These are phyloP conservation scores for Aphanocladium album DNA, from an alignment of 2,329 filamentous ascomycete species.

Conservation along the genomic window DNA sequence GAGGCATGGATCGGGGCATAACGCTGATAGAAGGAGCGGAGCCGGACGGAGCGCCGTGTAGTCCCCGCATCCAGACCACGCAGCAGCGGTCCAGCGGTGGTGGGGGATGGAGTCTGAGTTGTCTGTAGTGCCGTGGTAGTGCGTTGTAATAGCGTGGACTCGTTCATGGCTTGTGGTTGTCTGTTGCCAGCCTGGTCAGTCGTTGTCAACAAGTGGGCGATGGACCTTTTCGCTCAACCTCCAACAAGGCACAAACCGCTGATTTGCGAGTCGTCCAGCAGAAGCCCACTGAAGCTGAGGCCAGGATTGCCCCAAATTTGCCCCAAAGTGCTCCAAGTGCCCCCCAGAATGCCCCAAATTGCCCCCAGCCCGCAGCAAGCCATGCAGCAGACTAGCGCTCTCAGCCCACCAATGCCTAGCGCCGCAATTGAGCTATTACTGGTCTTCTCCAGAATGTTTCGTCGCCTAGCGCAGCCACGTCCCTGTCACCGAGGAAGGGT, in stretches of 20 bases:
- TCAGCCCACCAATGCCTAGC: background rate
- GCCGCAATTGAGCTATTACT: background rate
- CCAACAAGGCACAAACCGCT: background rate
- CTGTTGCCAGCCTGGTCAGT: background rate
- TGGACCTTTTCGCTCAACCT: too few species aligned
- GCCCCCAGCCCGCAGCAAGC: constrained; percentile 9
- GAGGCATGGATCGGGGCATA: constrained; percentile 10
- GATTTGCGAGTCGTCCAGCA: background rate
- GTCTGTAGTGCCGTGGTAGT: background rate
- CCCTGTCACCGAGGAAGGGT: constrained; percentile 1
- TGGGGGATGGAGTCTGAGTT: background rate
- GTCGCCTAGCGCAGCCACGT: constrained; percentile 7
- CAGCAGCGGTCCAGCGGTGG: background rate
- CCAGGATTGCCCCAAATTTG: constrained; percentile 4
- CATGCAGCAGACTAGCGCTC: background rate
- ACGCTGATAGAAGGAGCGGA: constrained; percentile 12
- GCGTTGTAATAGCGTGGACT: background rate
- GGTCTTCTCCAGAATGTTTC: constrained; percentile 1
- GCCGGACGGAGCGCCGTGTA: background rate
- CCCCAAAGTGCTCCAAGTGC: background rate
- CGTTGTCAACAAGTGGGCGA: background rate
- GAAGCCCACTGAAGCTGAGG: constrained; percentile 10
- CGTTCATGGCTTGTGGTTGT: too few species aligned
- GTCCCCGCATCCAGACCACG: background rate
- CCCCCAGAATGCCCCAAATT: background rate